Conservation (phyloP, 176 grass and related monocot genomes). For the Neostapfia colusana region DNA sequence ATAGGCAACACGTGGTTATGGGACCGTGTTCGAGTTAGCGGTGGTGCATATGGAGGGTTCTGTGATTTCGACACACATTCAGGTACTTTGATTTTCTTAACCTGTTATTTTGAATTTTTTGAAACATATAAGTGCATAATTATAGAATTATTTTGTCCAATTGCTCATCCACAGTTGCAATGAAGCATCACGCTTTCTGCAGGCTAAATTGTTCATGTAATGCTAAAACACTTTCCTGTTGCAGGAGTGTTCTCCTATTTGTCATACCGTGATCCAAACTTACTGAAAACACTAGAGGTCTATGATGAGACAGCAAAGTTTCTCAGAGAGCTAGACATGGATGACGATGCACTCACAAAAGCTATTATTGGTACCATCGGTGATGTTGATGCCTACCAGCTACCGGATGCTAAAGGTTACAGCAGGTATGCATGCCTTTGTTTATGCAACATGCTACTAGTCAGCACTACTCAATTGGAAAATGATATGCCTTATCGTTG, state of each 20-base stretch:
- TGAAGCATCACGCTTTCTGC: constrained; percentile 1
- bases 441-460: background rate
- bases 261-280: constrained; percentile 97
- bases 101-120: background rate
- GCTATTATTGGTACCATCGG: constrained; percentile 99
- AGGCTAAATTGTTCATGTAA: constrained; percentile 29
- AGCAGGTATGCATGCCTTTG: constrained; percentile 65
- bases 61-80: constrained; percentile 99
- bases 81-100: constrained; percentile 46
- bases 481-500: constrained; percentile 15
- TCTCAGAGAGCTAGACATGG: constrained; percentile 83
- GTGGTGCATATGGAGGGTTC: constrained; percentile 97
- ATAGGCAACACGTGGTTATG: constrained; percentile 96
- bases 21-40: constrained; percentile 94
- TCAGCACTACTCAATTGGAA: background rate
- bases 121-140: background rate
- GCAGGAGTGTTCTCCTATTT: constrained; percentile 97
- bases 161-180: background rate
- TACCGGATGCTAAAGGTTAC: constrained; percentile 99
- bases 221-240: constrained; percentile 36
- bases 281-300: constrained; percentile 89
- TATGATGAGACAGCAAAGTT: constrained; percentile 94
- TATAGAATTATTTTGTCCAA: background rate
- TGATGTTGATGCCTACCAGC: constrained; percentile 87
- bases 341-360: constrained; percentile 80